A percentile compares a stretch with the other conserved stretches of the same genome.
phyloP scores from a whole-genome alignment of 1,284 basidiomycete genomes.

The Somion occarium region DNA sequence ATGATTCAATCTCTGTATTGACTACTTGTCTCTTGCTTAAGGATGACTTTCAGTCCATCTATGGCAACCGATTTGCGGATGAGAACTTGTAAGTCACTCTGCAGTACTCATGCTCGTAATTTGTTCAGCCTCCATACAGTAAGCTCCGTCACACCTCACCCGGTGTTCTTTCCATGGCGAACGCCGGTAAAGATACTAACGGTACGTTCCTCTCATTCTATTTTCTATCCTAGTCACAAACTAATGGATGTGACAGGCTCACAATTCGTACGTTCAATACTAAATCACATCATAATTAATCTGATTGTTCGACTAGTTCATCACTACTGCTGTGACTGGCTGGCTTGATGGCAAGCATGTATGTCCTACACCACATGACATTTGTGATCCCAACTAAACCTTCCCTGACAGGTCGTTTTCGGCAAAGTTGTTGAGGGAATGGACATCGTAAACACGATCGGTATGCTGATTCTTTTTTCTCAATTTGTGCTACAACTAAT shows the following conservation, averaged over 20 bases:
- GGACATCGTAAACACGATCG: slow-evolving; percentile 75
- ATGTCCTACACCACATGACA: slow-evolving; percentile 21
- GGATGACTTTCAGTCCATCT: slow-evolving; percentile 38
- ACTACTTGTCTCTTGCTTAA: neutral
- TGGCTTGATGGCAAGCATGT: slow-evolving; percentile 78
- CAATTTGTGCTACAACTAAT: slow-evolving; percentile 12
- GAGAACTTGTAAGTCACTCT: slow-evolving; percentile 81
- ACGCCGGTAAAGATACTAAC: slow-evolving; percentile 84
- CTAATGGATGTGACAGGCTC: slow-evolving; percentile 46
- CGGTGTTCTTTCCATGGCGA: slow-evolving; percentile 91
- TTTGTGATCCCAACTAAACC: slow-evolving; percentile 8
- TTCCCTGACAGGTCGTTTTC: slow-evolving; percentile 80
- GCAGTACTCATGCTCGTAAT: neutral
- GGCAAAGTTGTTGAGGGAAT: slow-evolving; percentile 88
- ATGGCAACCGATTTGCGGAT: slow-evolving; percentile 54
- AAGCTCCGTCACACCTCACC: slow-evolving; percentile 87
- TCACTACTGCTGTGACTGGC: slow-evolving; percentile 73
- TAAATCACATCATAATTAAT: neutral
- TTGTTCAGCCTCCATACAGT: slow-evolving; percentile 33
- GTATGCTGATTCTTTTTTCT: slow-evolving; percentile 33
- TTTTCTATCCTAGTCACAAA: neutral
- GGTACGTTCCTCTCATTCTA: slow-evolving; percentile 37
- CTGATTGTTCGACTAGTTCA: slow-evolving; percentile 51
- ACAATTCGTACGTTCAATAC: slow-evolving; percentile 62
- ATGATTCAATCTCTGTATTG: slow-evolving; percentile 30